These are phyloP conservation scores for Cytidiella melzeri DNA, from an alignment of 768 basidiomycete genomes.

Conservation along the genomic window DNA sequence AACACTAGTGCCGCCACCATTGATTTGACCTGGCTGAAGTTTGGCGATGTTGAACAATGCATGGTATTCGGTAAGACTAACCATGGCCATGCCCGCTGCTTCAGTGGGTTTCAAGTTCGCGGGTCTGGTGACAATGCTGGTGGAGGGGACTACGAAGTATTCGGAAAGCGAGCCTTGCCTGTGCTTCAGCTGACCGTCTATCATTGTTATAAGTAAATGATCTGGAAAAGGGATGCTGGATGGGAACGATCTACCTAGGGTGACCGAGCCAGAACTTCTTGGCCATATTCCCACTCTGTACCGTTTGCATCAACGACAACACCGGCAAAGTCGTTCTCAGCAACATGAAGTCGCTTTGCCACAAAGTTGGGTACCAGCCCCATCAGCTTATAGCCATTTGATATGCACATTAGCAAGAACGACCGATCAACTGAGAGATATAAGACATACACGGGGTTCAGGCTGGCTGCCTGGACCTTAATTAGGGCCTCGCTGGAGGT, in stretches of 20 bases:
- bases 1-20: constrained; percentile 65
- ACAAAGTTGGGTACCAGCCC: constrained; percentile 40
- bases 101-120: constrained; percentile 43
- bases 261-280: constrained; percentile 58
- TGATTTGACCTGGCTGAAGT: constrained; percentile 56
- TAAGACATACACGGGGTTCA: constrained; percentile 61
- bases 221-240: not conserved
- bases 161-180: constrained; percentile 51
- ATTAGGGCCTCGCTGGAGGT: constrained; percentile 41
- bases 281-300: constrained; percentile 48
- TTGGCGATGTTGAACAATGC: constrained; percentile 41
- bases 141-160: constrained; percentile 44
- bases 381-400: constrained; percentile 62
- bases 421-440: not conserved
- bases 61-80: constrained; percentile 53
- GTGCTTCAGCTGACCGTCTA: constrained; percentile 13
- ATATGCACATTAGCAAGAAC: not conserved
- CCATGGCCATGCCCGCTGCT: constrained; percentile 57
- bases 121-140: constrained; percentile 39
- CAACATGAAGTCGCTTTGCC: constrained; percentile 40
- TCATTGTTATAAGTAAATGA: not conserved
- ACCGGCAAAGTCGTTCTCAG: constrained; percentile 63
- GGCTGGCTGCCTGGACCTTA: constrained; percentile 45
- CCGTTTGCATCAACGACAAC: constrained; percentile 50
- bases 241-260: constrained; percentile 23